A percentile compares a stretch with the other conserved stretches of the same genome.
phyloP scores from a whole-genome alignment of 805 yeast species.

The Saturnispora ahearnii region DNA sequence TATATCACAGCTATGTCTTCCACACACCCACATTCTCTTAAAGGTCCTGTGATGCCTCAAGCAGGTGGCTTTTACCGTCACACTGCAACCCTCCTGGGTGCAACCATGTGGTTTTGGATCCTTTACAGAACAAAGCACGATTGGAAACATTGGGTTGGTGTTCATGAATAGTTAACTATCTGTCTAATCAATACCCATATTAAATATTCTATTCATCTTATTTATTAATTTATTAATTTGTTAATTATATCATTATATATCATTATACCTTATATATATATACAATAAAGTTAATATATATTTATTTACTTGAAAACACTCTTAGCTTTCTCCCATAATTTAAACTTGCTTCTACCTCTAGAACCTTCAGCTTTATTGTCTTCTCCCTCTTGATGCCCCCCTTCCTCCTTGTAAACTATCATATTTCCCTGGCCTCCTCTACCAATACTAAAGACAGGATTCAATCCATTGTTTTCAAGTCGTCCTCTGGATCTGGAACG shows the following conservation, averaged over 20 bases:
- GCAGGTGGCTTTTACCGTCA: slow-evolving; percentile 48
- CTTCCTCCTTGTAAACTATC: not conserved
- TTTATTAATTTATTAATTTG: not conserved
- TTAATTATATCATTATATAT: too few relatives aligned
- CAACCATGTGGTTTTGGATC: slow-evolving; percentile 85
- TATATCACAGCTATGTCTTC: not conserved
- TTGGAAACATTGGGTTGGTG: slow-evolving; percentile 50
- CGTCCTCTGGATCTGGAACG: not conserved
- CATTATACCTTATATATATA: not conserved
- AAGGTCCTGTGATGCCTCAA: slow-evolving; percentile 37
- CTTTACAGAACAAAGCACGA: slow-evolving; percentile 73
- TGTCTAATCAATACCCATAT: too few relatives aligned
- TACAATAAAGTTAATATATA: not conserved
- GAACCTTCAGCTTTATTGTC: not conserved
- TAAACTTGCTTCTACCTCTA: slow-evolving; percentile 24
- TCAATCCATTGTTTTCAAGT: not conserved
- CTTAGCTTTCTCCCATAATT: slow-evolving; percentile 15
- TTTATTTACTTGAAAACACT: slow-evolving; percentile 3
- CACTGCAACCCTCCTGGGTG: slow-evolving; percentile 64
- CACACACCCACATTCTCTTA: not conserved
- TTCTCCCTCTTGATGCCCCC: not conserved
- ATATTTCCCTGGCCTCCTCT: slow-evolving; percentile 6
- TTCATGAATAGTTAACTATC: not conserved
- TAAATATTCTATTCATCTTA: not conserved
- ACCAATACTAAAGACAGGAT: not conserved